Conservation (phyloP, 176 grass and related monocot genomes). For the Hyparrhenia diplandra region DNA sequence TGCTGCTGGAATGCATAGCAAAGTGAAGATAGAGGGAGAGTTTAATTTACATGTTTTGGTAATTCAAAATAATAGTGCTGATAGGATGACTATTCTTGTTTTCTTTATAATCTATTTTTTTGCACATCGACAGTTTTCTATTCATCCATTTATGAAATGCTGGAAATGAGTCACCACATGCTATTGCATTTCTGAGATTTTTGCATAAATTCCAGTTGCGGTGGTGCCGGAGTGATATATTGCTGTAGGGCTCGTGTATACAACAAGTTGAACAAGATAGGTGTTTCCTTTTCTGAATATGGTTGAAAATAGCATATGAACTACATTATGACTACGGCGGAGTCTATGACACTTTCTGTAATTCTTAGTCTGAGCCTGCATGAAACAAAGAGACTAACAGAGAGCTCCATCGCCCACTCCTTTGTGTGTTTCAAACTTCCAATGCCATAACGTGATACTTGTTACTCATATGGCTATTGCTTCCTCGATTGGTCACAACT, state of each 20-base stretch:
- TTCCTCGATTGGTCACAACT: neutral
- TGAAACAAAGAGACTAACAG: neutral
- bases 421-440: neutral
- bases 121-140: neutral
- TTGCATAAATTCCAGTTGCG: neutral
- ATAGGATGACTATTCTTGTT: conserved; percentile 1
- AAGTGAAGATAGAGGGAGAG: neutral
- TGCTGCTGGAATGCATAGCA: neutral
- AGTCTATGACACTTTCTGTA: neutral
- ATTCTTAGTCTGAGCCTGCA: neutral
- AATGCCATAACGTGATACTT: neutral
- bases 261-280: neutral
- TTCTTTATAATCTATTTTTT: neutral
- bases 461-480: neutral
- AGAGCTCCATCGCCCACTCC: neutral
- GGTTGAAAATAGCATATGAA: neutral
- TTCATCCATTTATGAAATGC: neutral
- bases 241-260: neutral
- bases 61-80: neutral
- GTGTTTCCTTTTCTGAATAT: neutral
- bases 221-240: neutral
- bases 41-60: neutral
- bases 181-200: neutral
- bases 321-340: neutral
- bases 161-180: neutral